Conservation (phyloP, 2,329 filamentous ascomycete genomes). For the Verticillium tricorpus region DNA sequence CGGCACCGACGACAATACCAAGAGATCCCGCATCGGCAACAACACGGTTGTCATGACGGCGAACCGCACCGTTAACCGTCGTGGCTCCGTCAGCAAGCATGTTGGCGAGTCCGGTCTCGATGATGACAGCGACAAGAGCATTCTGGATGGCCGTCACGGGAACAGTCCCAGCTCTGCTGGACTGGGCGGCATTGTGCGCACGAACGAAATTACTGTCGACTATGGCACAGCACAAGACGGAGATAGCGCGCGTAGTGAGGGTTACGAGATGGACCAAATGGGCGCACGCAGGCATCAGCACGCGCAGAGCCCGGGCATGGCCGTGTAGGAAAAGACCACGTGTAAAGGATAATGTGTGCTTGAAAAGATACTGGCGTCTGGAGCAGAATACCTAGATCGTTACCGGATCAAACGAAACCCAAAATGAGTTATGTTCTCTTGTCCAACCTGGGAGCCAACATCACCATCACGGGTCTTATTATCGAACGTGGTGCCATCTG, state of each 20-base stretch:
- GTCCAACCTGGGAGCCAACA: not conserved
- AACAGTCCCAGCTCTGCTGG: not conserved
- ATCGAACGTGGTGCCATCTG: no score
- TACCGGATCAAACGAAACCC: not conserved
- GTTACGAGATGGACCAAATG: not conserved
- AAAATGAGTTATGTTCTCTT: not conserved
- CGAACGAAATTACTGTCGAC: slow-evolving; percentile 3
- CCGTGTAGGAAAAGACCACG: not conserved
- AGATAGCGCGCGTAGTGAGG: not conserved
- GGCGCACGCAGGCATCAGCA: not conserved
- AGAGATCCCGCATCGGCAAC: slow-evolving; percentile 1
- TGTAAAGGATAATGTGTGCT: not conserved
- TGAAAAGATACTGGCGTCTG: not conserved
- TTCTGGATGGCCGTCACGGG: not conserved
- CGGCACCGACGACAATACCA: slow-evolving; percentile 1
- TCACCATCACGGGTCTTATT: not conserved
- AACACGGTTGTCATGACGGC: not conserved
- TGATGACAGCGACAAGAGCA: slow-evolving; percentile 7
- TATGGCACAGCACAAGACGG: not conserved
- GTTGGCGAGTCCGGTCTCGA: not conserved
- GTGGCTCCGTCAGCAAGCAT: not conserved
- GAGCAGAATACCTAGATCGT: not conserved
- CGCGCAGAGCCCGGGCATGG: not conserved
- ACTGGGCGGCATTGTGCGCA: not conserved
- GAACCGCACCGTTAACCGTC: not conserved